phyloP scores from a whole-genome alignment of 371 early-diverging fungal genomes.

The Entomophthora muscae region DNA sequence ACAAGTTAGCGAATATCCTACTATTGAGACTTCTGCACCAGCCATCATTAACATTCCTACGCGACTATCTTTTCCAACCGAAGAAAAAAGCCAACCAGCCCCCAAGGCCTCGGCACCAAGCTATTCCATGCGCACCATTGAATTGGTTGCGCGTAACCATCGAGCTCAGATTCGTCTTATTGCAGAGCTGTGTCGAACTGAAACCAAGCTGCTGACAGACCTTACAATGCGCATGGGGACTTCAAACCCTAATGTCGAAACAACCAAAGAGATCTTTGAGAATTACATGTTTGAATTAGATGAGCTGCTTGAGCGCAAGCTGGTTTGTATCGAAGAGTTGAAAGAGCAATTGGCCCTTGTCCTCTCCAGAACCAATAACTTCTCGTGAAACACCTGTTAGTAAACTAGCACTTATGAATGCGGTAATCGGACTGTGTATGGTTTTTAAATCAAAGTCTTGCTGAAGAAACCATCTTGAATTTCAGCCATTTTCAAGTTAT shows the following conservation, averaged over 20 bases:
- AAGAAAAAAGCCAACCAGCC: not conserved
- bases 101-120: conserved; percentile 2
- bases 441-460: too few species aligned
- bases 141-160: conserved; percentile 54
- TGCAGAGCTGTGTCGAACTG: conserved; percentile 51
- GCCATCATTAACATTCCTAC: not conserved
- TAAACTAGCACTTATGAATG: too few species aligned
- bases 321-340: conserved; percentile 17
- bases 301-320: conserved; percentile 33
- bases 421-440: too few species aligned
- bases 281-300: conserved; percentile 33
- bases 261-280: conserved; percentile 17
- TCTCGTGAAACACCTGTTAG: too few species aligned
- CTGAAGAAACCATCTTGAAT: too few species aligned
- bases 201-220: conserved; percentile 57
- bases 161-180: conserved; percentile 56
- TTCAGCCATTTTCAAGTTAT: too few species aligned
- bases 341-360: conserved; percentile 20
- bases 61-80: not conserved
- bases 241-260: conserved; percentile 19
- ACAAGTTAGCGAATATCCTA: not conserved
- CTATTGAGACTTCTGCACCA: not conserved
- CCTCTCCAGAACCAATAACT: not conserved
- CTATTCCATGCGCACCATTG: conserved; percentile 21
- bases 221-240: conserved; percentile 19